phyloP scores from a whole-genome alignment of 1,284 basidiomycete genomes.

The Tausonia pullulans region DNA sequence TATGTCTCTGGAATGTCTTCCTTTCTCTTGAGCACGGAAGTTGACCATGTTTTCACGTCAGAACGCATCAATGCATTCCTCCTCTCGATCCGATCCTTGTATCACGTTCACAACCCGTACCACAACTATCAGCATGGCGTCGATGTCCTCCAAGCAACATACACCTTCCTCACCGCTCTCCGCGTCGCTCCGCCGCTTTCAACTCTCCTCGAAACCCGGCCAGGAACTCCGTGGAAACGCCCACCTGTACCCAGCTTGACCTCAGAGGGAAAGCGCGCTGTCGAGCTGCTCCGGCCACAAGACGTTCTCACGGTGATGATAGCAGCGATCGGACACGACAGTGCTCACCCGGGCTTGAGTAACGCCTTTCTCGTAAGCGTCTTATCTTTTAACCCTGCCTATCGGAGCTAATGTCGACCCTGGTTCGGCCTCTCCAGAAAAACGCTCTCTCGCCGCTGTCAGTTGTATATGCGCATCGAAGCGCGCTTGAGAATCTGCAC shows the following conservation, averaged over 20 bases:
- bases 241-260: conserved; percentile 17
- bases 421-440: conserved; percentile 45
- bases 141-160: conserved; percentile 84
- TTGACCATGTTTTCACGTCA: background rate
- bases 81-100: conserved; percentile 69
- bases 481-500: conserved; percentile 87
- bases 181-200: conserved; percentile 65
- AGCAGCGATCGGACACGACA: conserved; percentile 88
- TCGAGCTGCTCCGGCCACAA: conserved; percentile 45
- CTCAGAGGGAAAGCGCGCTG: conserved; percentile 5
- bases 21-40: background rate
- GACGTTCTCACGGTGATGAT: conserved; percentile 75
- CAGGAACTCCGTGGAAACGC: too few species aligned
- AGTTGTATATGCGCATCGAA: conserved; percentile 74
- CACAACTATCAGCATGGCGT: conserved; percentile 92
- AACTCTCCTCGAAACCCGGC: conserved; percentile 24
- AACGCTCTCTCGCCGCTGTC: conserved; percentile 81
- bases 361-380: conserved; percentile 77
- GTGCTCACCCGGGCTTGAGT: conserved; percentile 83
- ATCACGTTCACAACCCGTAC: conserved; percentile 79
- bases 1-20: conserved; percentile 36
- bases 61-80: conserved; percentile 61
- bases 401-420: background rate
- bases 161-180: conserved; percentile 65
- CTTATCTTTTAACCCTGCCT: background rate